Evolutionary conservation across 371 early-diverging fungal species (phyloP), one percentile per base, ranked within the genome.

Genomic region (Astathelohania contejeani): DNA sequence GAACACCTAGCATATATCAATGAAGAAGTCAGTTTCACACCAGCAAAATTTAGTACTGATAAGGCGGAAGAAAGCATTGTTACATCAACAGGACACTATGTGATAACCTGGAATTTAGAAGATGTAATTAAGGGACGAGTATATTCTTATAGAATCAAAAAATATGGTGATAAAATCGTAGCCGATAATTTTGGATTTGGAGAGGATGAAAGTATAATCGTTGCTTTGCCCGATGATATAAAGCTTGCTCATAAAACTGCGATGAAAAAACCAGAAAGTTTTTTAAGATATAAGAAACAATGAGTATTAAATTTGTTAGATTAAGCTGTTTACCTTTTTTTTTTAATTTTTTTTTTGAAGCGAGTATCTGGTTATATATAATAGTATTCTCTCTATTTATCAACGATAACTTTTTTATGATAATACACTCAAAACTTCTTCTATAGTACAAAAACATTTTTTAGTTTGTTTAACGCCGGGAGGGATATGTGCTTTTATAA

Each of bases 91-190:
- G 90, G 92, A 2, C 81, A 82, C 10, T 88, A 79, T 71, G 83
- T 91, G 29, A 78, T 93, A 42, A 80, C 85, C 6, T 93, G 94
- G 94, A 86, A 83, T 71, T 81, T 93, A 66, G 73, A 81, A 32
- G 77, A 82, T 12, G 84, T 84, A 40, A 79, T 83, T 60, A 64
- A 72, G 39, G 84, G 85, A 0, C 78, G 82, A 32, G 67, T 78
- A 2, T 76, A 79, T 62, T 80, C 81, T 54, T 93, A 93, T 70
- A 75, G 76, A 29, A 83, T 93, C 65, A 85, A 84, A 66, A 77
- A 81, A 65, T 87, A 84, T 53, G 61, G 66, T 1, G 83, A 85
- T 40, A 64, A 68, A 9, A 80, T 93, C 19, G 85, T 90, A 1
- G 83, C 86, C 9, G 88, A 88, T 65, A 84, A 86, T 72, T 92